Evolutionary conservation across 768 basidiomycete species (phyloP).

Genomic region (Lactifluus pinguis): DNA sequence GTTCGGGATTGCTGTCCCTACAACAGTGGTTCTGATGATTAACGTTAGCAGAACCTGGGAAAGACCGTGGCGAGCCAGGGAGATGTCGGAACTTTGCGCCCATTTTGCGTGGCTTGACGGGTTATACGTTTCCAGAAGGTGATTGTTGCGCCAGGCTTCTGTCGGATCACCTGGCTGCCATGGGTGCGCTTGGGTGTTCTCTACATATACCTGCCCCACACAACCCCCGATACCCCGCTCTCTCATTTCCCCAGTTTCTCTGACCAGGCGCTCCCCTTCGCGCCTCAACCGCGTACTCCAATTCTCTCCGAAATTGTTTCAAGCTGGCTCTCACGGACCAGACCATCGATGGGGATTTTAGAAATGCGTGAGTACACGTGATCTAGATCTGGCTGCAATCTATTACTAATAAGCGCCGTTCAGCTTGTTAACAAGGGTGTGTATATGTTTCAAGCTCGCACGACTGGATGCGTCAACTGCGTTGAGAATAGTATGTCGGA

Average conservation of each 20-base stretch:
- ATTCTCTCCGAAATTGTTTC: not conserved
- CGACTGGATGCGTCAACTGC: not conserved
- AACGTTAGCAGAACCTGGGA: too few relatives aligned
- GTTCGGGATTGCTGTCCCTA: too few relatives aligned
- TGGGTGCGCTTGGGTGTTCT: too few relatives aligned
- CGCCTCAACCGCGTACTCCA: not conserved
- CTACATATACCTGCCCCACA: not conserved
- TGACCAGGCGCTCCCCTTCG: not conserved
- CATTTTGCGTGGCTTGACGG: not conserved
- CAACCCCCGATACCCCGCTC: not conserved
- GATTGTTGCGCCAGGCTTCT: not conserved
- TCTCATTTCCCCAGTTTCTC: not conserved
- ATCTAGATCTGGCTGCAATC: not conserved
- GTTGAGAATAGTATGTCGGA: slow-evolving; percentile 37
- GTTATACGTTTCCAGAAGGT: not conserved
- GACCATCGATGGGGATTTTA: not conserved
- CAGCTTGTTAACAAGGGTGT: not conserved
- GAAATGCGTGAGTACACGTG: not conserved
- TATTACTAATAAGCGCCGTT: too few relatives aligned
- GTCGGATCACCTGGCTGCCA: not conserved
- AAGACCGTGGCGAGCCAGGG: too few relatives aligned
- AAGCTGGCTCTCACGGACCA: not conserved
- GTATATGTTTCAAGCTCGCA: not conserved
- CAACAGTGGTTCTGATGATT: too few relatives aligned
- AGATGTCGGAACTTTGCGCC: too few relatives aligned